A percentile compares a stretch with the other conserved stretches of the same genome.
phyloP scores from a whole-genome alignment of 2,329 filamentous ascomycete species.

The Fusarium duplospermum region DNA sequence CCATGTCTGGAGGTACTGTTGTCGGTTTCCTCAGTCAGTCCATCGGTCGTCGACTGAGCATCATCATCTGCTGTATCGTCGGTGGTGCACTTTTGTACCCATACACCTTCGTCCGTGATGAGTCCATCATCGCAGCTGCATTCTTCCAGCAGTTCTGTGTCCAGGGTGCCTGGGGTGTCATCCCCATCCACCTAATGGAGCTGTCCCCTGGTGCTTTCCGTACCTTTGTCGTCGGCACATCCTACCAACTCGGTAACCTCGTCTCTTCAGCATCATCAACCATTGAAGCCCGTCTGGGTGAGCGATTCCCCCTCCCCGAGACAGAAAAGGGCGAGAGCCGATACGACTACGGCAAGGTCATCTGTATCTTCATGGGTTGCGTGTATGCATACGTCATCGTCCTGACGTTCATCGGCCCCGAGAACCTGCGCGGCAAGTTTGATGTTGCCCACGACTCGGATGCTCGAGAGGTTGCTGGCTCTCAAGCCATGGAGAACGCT shows the following conservation, averaged over 20 bases:
- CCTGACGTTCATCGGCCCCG: constrained; percentile 72
- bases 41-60: constrained; percentile 75
- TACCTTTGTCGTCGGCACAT: constrained; percentile 79
- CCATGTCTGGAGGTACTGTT: constrained; percentile 74
- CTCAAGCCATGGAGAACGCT: constrained; percentile 46
- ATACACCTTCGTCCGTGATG: constrained; percentile 75
- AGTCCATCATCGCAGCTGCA: constrained; percentile 78
- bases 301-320: constrained; percentile 76
- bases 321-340: constrained; percentile 61
- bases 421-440: constrained; percentile 64
- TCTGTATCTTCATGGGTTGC: constrained; percentile 91
- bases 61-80: constrained; percentile 70
- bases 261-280: constrained; percentile 76
- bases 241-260: constrained; percentile 83
- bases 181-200: constrained; percentile 85
- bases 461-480: constrained; percentile 58
- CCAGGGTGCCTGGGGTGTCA: constrained; percentile 80
- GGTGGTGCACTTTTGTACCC: constrained; percentile 86
- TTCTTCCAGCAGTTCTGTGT: constrained; percentile 88
- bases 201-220: constrained; percentile 78
- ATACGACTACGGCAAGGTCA: constrained; percentile 84
- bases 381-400: constrained; percentile 75
- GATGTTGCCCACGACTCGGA: constrained; percentile 63
- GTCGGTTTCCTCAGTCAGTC: constrained; percentile 77
- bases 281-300: constrained; percentile 80